These are phyloP conservation scores for Rhizopogon salebrosus DNA, from an alignment of 768 basidiomycete species.

Conservation along the genomic window DNA sequence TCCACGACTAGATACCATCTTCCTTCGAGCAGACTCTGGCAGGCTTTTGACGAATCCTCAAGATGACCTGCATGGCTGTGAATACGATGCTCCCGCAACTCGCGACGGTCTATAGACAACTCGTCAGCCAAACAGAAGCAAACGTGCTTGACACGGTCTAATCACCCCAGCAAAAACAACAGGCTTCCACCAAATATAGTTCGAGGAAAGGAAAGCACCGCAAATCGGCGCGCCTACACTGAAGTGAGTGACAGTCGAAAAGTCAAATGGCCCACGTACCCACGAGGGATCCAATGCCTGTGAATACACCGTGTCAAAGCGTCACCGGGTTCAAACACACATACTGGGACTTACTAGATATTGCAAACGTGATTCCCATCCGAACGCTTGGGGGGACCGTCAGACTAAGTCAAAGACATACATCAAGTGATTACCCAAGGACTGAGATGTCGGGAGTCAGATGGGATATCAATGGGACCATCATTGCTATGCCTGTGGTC, in stretches of 20 bases:
- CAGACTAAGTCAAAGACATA: neutral
- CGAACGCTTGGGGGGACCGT: conserved; percentile 19
- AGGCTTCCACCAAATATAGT: conserved; percentile 55
- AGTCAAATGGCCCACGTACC: conserved; percentile 5
- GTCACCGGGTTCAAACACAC: neutral
- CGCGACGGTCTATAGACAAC: neutral
- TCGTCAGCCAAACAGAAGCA: neutral
- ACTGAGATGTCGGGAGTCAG: conserved; percentile 43
- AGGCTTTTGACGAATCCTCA: neutral
- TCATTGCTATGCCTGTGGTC: conserved; percentile 29
- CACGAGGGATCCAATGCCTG: conserved; percentile 23
- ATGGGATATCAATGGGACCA: conserved; percentile 41
- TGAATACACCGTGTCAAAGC: neutral
- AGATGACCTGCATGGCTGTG: neutral
- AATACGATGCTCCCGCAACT: neutral
- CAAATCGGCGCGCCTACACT: conserved; percentile 47
- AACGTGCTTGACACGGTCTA: neutral
- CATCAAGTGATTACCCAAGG: conserved; percentile 34
- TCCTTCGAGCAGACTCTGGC: neutral
- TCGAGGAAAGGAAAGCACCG: conserved; percentile 46
- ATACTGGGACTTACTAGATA: conserved; percentile 27
- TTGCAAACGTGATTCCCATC: conserved; percentile 45
- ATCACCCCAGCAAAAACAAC: conserved; percentile 46
- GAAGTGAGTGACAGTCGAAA: conserved; percentile 13
- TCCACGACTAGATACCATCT: neutral